Conservation (phyloP, 108 stramenopile species). For the Mediolabrus comicus region DNA sequence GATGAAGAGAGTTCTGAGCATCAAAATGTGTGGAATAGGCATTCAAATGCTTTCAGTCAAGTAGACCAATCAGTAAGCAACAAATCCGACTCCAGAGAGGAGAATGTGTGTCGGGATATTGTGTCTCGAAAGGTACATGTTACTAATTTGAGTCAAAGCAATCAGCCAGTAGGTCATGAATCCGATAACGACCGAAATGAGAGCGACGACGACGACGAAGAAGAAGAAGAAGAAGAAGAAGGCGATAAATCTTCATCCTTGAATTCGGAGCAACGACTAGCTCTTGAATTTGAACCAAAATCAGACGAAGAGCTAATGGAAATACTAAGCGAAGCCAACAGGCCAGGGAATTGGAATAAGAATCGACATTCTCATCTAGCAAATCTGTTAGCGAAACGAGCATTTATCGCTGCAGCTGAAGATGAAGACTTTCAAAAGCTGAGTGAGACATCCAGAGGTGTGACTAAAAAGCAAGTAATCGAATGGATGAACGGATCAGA, state of each 20-base stretch:
- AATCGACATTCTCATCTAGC: not conserved
- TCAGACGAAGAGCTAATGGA: not conserved
- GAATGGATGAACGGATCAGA: not conserved
- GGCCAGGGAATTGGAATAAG: not conserved
- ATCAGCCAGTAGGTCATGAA: not conserved
- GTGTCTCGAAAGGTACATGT: not conserved
- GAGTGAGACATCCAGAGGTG: not conserved
- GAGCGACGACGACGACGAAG: conserved; percentile 28
- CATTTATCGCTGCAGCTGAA: not conserved
- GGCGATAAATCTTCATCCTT: not conserved
- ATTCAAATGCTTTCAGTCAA: not conserved
- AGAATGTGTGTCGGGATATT: not conserved
- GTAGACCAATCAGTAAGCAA: not conserved
- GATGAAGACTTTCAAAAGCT: not conserved
- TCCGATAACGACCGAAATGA: not conserved
- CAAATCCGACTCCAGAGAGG: conserved; percentile 1
- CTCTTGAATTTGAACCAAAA: not conserved
- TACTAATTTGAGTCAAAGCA: no score
- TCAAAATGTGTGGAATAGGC: not conserved
- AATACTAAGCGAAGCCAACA: not conserved
- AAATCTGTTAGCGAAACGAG: not conserved
- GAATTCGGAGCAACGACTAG: not conserved
- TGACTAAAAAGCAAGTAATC: not conserved
- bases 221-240: not conserved
- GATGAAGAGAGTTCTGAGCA: not conserved